Evolutionary conservation across 2,329 filamentous ascomycete species (phyloP), one percentile per base, ranked within the genome.

Genomic region (Chrysosphaeria jannelii): DNA sequence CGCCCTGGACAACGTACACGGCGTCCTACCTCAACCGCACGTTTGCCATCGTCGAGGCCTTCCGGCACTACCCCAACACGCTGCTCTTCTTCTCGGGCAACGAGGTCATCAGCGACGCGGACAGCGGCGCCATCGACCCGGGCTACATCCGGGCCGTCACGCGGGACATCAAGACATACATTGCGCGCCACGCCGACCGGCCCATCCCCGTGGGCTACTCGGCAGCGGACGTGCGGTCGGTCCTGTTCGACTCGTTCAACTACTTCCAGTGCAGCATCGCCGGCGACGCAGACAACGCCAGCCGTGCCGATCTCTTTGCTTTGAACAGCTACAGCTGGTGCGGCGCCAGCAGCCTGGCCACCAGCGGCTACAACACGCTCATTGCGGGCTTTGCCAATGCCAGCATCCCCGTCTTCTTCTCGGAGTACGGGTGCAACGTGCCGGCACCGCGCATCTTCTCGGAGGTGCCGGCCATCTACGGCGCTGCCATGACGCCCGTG

Each of bases 131-230:
- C 25, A 43, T 42, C 25, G 62, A 60, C 16, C 68, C 69, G 20
- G 66, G 62, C n/a, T 79, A 74, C 41, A 50, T 67, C 33, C 55
- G 63, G 43, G 71, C 71, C 30, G 60, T 75, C 31, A 76, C 67
- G 22, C 66, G 71, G 37, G 71, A 79, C 43, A 52, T 79, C 41
- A 76, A 74, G 53, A 67, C 65, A 40, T 79, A 79, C 50, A 65
- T 78, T 46, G 59, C 63, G 44, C 65, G 63, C 38, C 60, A 70
- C 38, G 48, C 57, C 29, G 52, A 61, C 38, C 67, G 71, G 34
- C 34, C 46, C 29, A 70, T 79, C 32, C 70, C 71, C 12, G 67
- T 78, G 27, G 71, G 71, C 21, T 79, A 79, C 52, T 76, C 69
- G 5, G 71, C 71, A 28, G 71, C 71, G 23, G 71, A 79, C 39